Base-by-base conservation (phyloP, 495 filamentous ascomycete genomes). In the Xylaria nigripes region DNA sequence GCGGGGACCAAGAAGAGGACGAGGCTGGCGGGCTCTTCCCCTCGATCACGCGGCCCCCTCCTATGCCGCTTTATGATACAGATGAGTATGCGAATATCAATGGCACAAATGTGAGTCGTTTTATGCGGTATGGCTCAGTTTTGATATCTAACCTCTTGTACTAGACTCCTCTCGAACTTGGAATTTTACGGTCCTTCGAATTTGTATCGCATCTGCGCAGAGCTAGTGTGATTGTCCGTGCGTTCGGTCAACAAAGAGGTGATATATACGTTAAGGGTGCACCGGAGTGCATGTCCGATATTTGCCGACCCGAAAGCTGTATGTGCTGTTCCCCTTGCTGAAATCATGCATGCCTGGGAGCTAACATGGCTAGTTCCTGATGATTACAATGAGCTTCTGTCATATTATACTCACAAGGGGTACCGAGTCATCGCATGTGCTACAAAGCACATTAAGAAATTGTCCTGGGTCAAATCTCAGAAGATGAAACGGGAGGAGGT, bases 351-450 rank as follows among this genome's bases (percentile, higher is more conserved):
- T 19, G 1, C 40, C 1, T 40, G 22, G 15, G 32, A 40, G 32
- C 45, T 54, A 27, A 54, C 45, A 48, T 48, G 25, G 22, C 56
- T n/a, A 89, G 83, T 99, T 61, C 94, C 94, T 1, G 66, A 71
- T 30, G 89, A 97, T 64, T 99, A 92, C 63, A 89, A 96, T 32
- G 88, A 96, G 50, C 76, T 90, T 10, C 70, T 97, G 10, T 80
- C 77, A 23, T 82, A 92, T 63, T 97, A 99, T 68, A 97, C 94
- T 1, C 90, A 96, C 59, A 83, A 89, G 59, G 94, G 94, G 32
- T 99, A 89, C 68, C 84, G 94, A 57, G 94, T 99, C n/a, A 99
- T 99, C 69, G 94, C 84, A 2, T 96, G 91, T 67, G 94, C 94
- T 3, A 86, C 87, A 3, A 95, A 89, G 69, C 85, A 92, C 63